Conservation (phyloP, 345 rosid species). For the Stellera chamaejasme region DNA sequence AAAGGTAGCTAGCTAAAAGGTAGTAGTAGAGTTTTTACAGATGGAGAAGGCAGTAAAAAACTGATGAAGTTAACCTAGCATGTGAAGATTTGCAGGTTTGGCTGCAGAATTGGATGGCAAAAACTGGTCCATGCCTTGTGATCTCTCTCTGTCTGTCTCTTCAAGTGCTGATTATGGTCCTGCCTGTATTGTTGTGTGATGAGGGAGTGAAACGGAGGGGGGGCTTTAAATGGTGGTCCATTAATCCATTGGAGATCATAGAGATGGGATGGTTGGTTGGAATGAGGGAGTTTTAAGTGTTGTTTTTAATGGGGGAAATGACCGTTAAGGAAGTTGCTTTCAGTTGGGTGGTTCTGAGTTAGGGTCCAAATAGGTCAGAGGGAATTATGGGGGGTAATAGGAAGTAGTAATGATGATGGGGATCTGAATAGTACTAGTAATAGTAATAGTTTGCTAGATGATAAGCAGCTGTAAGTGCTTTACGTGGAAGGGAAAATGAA, state of each 20-base stretch:
- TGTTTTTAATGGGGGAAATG: slow-evolving; percentile 8
- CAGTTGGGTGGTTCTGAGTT: slow-evolving; percentile 18
- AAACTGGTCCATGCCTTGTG: slow-evolving; percentile 14
- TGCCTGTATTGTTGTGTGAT: background rate
- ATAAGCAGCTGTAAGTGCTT: slow-evolving; percentile 24
- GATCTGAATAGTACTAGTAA: slow-evolving; percentile 1
- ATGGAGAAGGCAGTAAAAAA: no score
- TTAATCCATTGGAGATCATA: no score
- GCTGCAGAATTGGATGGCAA: background rate
- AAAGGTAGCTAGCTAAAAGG: no score
- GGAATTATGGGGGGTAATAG: background rate
- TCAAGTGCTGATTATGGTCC: slow-evolving; percentile 5
- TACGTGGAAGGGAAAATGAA: slow-evolving; percentile 30
- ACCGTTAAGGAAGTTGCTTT: slow-evolving; percentile 23
- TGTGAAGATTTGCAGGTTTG: slow-evolving; percentile 7
- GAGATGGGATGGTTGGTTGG: slow-evolving; percentile 20
- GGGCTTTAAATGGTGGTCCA: slow-evolving; percentile 6
- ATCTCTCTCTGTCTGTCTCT: background rate
- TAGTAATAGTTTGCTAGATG: background rate
- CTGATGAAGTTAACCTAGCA: no score
- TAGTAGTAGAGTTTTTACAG: no score
- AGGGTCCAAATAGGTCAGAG: slow-evolving; percentile 25
- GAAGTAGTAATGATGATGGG: background rate
- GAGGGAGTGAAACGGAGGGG: background rate
- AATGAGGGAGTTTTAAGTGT: slow-evolving; percentile 21